These are phyloP conservation scores for sorghum (Sorghum bicolor) DNA, from an alignment of 176 grass and related monocot genomes.

Conservation along the genomic window DNA sequence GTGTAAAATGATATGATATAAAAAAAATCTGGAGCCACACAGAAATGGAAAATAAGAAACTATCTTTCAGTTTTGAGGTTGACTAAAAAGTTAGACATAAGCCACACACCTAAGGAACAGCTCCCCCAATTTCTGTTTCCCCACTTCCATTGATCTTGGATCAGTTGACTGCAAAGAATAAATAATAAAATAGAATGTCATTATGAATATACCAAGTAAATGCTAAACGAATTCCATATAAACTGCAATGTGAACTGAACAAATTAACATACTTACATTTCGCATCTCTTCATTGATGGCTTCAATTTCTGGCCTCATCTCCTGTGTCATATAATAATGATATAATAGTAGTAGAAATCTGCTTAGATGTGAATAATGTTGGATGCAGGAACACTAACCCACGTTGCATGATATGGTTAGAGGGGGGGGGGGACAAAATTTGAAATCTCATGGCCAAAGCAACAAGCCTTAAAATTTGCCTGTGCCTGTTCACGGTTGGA, in stretches of 20 bases:
- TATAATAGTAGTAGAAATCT: not conserved
- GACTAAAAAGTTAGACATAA: not conserved
- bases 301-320: conserved; percentile 71
- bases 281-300: conserved; percentile 50
- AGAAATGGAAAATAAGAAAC: not conserved
- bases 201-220: not conserved
- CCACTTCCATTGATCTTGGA: conserved; percentile 45
- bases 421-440: too few species aligned
- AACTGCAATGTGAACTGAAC: conserved; percentile 6
- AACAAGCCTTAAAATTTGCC: not conserved
- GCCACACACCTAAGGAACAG: conserved; percentile 67
- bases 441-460: not conserved
- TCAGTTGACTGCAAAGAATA: conserved; percentile 49
- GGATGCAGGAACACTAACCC: not conserved
- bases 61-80: not conserved
- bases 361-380: not conserved
- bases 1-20: not conserved
- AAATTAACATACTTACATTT: conserved; percentile 46
- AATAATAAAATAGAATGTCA: too few species aligned
- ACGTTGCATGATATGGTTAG: not conserved
- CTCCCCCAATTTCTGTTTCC: conserved; percentile 45
- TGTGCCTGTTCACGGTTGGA: not conserved
- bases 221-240: not conserved
- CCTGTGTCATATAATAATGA: conserved; percentile 37
- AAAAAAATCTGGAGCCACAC: not conserved